Base-by-base conservation (phyloP, 495 filamentous ascomycete genomes). In the Hypoxylon fragiforme region DNA sequence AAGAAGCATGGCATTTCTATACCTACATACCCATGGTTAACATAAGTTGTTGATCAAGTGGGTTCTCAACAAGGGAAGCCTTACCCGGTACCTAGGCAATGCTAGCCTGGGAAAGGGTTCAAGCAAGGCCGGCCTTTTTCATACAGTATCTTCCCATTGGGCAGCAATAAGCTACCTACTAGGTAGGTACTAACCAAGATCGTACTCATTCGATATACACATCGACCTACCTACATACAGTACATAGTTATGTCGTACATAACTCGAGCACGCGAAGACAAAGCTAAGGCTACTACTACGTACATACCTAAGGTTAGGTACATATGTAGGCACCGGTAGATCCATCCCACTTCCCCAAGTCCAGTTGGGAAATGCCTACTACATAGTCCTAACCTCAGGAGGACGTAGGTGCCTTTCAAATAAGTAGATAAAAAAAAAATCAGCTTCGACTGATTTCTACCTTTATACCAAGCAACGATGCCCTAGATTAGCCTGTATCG, bases 401-500 rank as follows among this genome's bases (percentile, higher is more conserved):
- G 5, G 24, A 28, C 9, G 24, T 28, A 28, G 24, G 9, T 4
- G 4, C 24, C 4, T 28, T 4, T 28, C 37, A 8, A 3, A 22
- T 4, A 12, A 40, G 26, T 21, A 43, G 15, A 37, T 35, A 21
- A 20, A 26, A n/a, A n/a, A n/a, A n/a, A n/a, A n/a, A n/a, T n/a
- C 19, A 48, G 18, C 18, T 6, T 43, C 36, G 16, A 41, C 16
- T 42, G 16, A 21, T 35, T 13, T 18, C 15, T 26, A 22, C 21
- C 19, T 14, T n/a, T 34, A 19, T 44, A n/a, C n/a, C 26, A 53
- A 36, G 32, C 31, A 34, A 42, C 35, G 16, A 24, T 19, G 20
- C 39, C 11, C 24, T 32, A 54, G 40, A 54, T 54, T 45, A 55
- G 46, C 35, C 57, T 55, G 16, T 51, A 55, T 47, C 36, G 3